Evolutionary conservation across 129 eudicot species (phyloP), one percentile per base, ranked within the genome.

Genomic region (Flaveria sonorensis): DNA sequence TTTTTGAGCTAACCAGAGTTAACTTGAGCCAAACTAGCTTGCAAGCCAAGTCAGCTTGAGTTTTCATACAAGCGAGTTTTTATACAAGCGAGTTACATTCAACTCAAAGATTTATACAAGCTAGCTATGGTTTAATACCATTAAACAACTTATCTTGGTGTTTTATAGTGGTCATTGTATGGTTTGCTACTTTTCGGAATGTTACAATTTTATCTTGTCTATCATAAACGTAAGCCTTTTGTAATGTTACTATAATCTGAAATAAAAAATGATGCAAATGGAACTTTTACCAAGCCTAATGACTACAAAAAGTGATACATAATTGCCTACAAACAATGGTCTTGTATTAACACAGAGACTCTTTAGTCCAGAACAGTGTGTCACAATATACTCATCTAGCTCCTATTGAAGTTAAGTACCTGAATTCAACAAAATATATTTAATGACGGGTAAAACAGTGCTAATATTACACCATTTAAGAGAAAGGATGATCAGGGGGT

Each of bases 401-500:
- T 56, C 70, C 51, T 69, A 46, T 56, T 55, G 23, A 47, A 64
- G 64, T 65, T 21, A 48, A 76, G 48, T 9, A 21, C 45, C 66
- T 4, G 74, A 66, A 77, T 67, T 57, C 20, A 60, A 42, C 53
- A 67, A 53, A 28, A 28, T 14, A 6, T 28, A 26, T 12, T 14
- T 11, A 14, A 39, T 14, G 11, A 32, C 2, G 39, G 42, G 18
- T 26, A 77, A 61, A 78, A 14, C 8, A 0, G 20, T 15, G n/a
- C 23, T 36, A 36, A 26, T 30, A 32, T 36, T 36, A 36, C 40
- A 40, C 18, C 9, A 30, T 56, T 21, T 53, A 55, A 56, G 24
- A 53, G 23, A 75, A 84, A 21, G 18, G 71, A 77, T 14, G 63
- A 45, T 78, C 24, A 39, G 76, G 55, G 39, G 76, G 52, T 10